Percentiles rank a stretch among this genome's conserved stretches.
phyloP scores from a whole-genome alignment of 163 green algal species.

The Picocystis sp. region DNA sequence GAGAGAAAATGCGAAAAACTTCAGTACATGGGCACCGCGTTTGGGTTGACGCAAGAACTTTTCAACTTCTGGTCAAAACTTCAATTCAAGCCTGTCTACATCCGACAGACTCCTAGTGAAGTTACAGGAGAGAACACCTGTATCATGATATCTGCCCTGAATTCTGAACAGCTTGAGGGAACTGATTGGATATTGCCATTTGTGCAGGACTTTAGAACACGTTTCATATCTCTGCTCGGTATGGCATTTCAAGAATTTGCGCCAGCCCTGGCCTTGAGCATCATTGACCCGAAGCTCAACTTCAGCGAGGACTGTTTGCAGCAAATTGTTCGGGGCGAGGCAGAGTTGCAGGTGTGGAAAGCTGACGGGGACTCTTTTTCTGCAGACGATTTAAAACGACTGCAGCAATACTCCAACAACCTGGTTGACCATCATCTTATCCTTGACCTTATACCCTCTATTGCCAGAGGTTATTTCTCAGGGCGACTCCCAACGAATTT shows the following conservation, averaged over 20 bases:
- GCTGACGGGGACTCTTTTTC: constrained; percentile 40
- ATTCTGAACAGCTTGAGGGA: constrained; percentile 36
- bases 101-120: constrained; percentile 65
- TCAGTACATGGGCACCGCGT: constrained; percentile 81
- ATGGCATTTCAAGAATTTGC: constrained; percentile 55
- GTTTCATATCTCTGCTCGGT: constrained; percentile 57
- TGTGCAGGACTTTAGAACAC: constrained; percentile 51
- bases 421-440: constrained; percentile 92
- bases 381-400: constrained; percentile 74
- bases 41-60: constrained; percentile 73
- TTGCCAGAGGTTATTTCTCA: constrained; percentile 65
- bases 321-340: too few species aligned
- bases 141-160: constrained; percentile 67
- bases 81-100: constrained; percentile 70
- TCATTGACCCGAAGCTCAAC: constrained; percentile 68
- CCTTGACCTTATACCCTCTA: constrained; percentile 69
- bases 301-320: constrained; percentile 32
- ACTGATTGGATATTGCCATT: constrained; percentile 10
- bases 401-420: constrained; percentile 75
- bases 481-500: constrained; percentile 54
- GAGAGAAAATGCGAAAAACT: constrained; percentile 48
- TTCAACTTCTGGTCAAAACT: constrained; percentile 77
- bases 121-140: constrained; percentile 78
- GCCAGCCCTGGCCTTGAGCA: constrained; percentile 60
- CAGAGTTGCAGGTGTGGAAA: constrained; percentile 15